Evolutionary conservation across 2,329 filamentous ascomycete genomes (phyloP).

Genomic region (Mycosphaerelloides madeirae): DNA sequence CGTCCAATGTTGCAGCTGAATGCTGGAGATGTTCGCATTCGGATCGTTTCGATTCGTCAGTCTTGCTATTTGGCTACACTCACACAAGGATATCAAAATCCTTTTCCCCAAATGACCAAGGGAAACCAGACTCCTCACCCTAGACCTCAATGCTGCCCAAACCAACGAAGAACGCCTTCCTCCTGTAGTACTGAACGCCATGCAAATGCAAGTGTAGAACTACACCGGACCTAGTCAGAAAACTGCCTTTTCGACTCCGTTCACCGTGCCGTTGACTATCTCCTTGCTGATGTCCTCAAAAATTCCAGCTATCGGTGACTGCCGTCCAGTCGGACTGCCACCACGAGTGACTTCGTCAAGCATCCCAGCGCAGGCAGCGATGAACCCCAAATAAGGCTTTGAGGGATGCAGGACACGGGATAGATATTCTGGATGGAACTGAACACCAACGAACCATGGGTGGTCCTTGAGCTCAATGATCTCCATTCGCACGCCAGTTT

Average conservation of each 20-base stretch:
- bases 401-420: constrained; percentile 69
- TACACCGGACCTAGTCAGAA: too few relatives aligned
- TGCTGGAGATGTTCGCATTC: too few relatives aligned
- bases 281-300: constrained; percentile 7
- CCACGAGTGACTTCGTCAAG: constrained; percentile 47
- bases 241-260: constrained; percentile 4
- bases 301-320: constrained; percentile 12
- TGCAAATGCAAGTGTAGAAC: too few relatives aligned
- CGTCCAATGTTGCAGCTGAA: too few relatives aligned
- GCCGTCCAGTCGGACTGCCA: constrained; percentile 17
- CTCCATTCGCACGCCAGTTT: constrained; percentile 74
- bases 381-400: constrained; percentile 75
- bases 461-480: constrained; percentile 77
- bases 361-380: constrained; percentile 70
- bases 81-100: too few relatives aligned
- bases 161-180: too few relatives aligned
- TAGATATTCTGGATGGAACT: constrained; percentile 85
- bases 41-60: too few relatives aligned
- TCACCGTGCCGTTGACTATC: background rate
- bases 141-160: too few relatives aligned
- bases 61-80: too few relatives aligned
- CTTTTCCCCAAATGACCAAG: too few relatives aligned
- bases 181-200: too few relatives aligned
- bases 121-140: too few relatives aligned
- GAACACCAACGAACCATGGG: constrained; percentile 78